Evolutionary conservation across 139 green algal genomes (phyloP).

Genomic region (Desmodesmus armatus): DNA sequence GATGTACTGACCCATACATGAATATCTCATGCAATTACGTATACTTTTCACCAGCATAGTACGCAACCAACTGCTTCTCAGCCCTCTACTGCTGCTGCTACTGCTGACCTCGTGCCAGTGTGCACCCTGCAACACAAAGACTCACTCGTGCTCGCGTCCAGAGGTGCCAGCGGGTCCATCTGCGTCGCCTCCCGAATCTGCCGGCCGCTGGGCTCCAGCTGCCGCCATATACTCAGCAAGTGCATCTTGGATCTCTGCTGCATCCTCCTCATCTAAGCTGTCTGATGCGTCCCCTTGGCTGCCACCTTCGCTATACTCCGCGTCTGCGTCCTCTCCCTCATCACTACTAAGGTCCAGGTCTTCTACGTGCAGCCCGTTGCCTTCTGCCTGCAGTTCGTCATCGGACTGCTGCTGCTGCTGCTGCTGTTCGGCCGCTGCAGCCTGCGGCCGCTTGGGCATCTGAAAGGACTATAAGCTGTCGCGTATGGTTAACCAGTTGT

Average conservation of each 20-base stretch:
- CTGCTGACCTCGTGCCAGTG: background rate
- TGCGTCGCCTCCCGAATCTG: background rate
- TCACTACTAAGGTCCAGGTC: conserved; percentile 60
- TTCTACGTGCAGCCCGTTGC: conserved; percentile 38
- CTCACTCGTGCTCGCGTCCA: conserved; percentile 18
- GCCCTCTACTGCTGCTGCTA: background rate
- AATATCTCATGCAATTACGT: background rate
- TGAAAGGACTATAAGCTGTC: background rate
- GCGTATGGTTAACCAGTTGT: too few species aligned
- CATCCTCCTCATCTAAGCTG: conserved; percentile 16
- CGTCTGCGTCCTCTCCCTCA: conserved; percentile 60
- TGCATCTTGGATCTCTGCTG: conserved; percentile 17
- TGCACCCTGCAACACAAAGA: background rate
- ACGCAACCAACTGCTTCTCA: background rate
- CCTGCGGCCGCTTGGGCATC: conserved; percentile 40
- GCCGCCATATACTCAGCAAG: conserved; percentile 26
- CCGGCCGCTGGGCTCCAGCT: conserved; percentile 10
- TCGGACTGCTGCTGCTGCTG: background rate
- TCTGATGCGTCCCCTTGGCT: conserved; percentile 24
- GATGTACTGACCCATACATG: too few species aligned
- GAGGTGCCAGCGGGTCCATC: conserved; percentile 15
- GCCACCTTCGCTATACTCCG: conserved; percentile 25
- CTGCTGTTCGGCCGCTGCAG: conserved; percentile 13
- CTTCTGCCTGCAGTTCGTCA: conserved; percentile 7
- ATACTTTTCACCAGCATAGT: background rate